Base-by-base conservation (phyloP, 2,329 filamentous ascomycete genomes). In the Fusarium solani-melongenae region DNA sequence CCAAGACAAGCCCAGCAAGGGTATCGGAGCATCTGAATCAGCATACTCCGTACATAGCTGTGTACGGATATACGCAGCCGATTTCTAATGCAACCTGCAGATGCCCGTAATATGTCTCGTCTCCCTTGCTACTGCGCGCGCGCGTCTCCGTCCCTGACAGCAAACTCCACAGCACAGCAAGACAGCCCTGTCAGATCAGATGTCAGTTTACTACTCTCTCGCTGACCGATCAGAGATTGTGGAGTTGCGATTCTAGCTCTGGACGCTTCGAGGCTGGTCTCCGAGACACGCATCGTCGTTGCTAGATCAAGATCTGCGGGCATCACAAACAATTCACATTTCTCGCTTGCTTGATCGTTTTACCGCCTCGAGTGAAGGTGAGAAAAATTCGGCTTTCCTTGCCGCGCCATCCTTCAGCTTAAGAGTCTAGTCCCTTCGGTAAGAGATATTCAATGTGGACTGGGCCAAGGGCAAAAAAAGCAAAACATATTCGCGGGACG, bases 301-400 rank as follows among this genome's bases (percentile, higher is more conserved):
- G 67, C 49, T 49, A 73, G 63, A 59, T 59, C 63, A 67, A 64
- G 67, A 64, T 73, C 67, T 63, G 36, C 59, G 33, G 27, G 31
- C 24, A 46, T 62, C 67, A 71, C 63, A 73, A 55, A 65, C 71
- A 73, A 31, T 62, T 68, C 63, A 71, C 67, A 71, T 65, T 62
- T 49, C 71, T 73, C 60, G 51, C 34, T 29, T 49, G 24, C 44
- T n/a, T 27, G 44, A 49, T 49, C 24, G 14, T 29, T 49, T 49
- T 49, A 49, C 44, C 41, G 41, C 41, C 41, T 44, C 41, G 20
- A 44, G 17, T 7, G 41, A 46, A 11, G 5, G 5, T 24, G 1
- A 15, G 8, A 12, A 44, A 44, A 24, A 27, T 22, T n/a, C 58
- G 58, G 20, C 12, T 22, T 61, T 49, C 29, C 31, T 61, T 61